Base-by-base conservation (phyloP, 495 filamentous ascomycete genomes). In the Annulohypoxylon stygium region DNA sequence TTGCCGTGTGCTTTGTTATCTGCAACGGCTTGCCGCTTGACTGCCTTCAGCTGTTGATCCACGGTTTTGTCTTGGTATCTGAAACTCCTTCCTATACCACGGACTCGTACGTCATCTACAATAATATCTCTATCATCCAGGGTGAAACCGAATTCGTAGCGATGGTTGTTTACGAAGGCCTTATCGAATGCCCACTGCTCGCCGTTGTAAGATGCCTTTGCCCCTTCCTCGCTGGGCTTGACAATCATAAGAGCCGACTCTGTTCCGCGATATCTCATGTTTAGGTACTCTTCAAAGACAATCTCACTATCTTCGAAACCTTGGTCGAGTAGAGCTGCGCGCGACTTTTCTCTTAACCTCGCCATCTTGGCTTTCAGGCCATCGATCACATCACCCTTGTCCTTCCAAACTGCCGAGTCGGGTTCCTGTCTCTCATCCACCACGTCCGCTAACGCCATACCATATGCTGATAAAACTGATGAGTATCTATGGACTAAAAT, bases 391-490 rank as follows among this genome's bases (percentile, higher is more conserved):
- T 85, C 81, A 18, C 86, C 86, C 26, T 84, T 64, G n/a, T 89
- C 87, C 8, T 81, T 81, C 91, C 93, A 95, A 2, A 93, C 87
- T n/a, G 88, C 88, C 3, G 94, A 96, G 48, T 94, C 93, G 6
- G 96, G 96, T 73, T 95, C 93, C 75, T 98, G 95, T 37, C 89
- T 85, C 80, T 99, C 96, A 57, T 97, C 92, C 11, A 98, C 95
- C 0, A 97, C 94, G 77, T 99, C 95, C 4, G 96, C 96, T 23
- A 99, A 80, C 2, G 94, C 94, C 95, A 99, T 98, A 14, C 96
- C 96, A 71, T 98, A 99, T 2, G 96, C 96, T 0, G 94, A 97
- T 0, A 99, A 86, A 2, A 99, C 94, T 0, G 95, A 97, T 0
- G 95, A 97, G 78, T 98, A 97, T 43, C 92, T 86, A 76, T 98